Percentiles rank a stretch among this genome's conserved stretches.
Evolutionary conservation across 768 basidiomycete genomes (phyloP).

Genomic region (Xanthoconium stramineum): DNA sequence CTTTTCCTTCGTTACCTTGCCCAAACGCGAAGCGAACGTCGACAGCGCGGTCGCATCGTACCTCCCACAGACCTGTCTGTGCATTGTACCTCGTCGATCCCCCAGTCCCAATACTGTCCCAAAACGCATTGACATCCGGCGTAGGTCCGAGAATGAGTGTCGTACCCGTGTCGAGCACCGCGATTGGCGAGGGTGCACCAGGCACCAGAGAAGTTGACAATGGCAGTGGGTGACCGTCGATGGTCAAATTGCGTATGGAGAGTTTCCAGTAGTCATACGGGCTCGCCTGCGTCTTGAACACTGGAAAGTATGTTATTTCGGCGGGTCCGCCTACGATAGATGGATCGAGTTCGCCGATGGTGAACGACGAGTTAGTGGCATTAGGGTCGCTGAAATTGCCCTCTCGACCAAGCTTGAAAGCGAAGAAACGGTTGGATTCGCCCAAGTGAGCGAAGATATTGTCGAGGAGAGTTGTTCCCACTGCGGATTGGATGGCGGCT

Average conservation of each 20-base stretch:
- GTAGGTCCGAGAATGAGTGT: slow-evolving; percentile 55
- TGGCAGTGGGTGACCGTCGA: slow-evolving; percentile 40
- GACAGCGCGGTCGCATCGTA: slow-evolving; percentile 49
- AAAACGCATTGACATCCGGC: slow-evolving; percentile 52
- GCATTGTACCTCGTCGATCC: slow-evolving; percentile 36
- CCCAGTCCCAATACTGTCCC: slow-evolving; percentile 42
- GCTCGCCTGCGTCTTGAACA: slow-evolving; percentile 34
- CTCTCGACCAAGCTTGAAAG: slow-evolving; percentile 45
- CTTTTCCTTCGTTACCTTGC: slow-evolving; percentile 28
- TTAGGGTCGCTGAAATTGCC: slow-evolving; percentile 16
- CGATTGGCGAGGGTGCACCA: slow-evolving; percentile 43
- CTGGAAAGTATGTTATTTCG: slow-evolving; percentile 37
- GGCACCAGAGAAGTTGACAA: slow-evolving; percentile 45
- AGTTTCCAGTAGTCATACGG: slow-evolving; percentile 60
- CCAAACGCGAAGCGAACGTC: slow-evolving; percentile 46
- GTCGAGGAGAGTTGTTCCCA: slow-evolving; percentile 45
- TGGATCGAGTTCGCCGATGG: slow-evolving; percentile 48
- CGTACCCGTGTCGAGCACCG: slow-evolving; percentile 63
- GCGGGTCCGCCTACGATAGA: slow-evolving; percentile 22
- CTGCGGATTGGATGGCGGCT: slow-evolving; percentile 43
- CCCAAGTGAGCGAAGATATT: slow-evolving; percentile 45
- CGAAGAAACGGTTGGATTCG: slow-evolving; percentile 45
- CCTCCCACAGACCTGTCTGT: slow-evolving; percentile 42
- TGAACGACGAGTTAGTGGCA: slow-evolving; percentile 42
- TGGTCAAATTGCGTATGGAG: slow-evolving; percentile 42